A percentile compares a stretch with the other conserved stretches of the same genome.
phyloP scores from a whole-genome alignment of 768 basidiomycete species.

The Cubamyces sp. region DNA sequence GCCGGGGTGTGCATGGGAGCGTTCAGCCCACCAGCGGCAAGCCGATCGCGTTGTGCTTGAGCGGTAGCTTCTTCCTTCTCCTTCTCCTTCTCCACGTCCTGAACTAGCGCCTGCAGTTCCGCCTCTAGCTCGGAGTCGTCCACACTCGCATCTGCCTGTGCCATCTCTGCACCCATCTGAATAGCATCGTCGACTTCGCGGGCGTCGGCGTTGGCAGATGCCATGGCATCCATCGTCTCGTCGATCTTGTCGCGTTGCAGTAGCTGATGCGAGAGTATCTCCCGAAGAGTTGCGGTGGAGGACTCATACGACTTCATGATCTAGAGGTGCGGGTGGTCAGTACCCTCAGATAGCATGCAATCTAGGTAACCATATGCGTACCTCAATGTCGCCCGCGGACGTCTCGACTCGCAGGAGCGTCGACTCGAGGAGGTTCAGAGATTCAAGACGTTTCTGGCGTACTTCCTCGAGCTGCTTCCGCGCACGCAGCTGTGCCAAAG shows the following conservation, averaged over 20 bases:
- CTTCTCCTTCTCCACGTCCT: constrained; percentile 45
- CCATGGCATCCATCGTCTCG: constrained; percentile 85
- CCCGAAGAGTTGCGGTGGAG: constrained; percentile 75
- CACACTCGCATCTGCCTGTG: constrained; percentile 48
- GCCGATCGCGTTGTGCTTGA: constrained; percentile 17
- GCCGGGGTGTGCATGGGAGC: constrained; percentile 15
- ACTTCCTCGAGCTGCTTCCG: constrained; percentile 83
- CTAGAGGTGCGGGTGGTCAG: constrained; percentile 41
- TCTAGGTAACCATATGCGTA: constrained; percentile 38
- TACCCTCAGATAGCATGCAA: not conserved
- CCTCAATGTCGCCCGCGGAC: constrained; percentile 89
- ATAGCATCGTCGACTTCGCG: constrained; percentile 83
- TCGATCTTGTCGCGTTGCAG: constrained; percentile 81
- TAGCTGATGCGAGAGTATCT: constrained; percentile 79
- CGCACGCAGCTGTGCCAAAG: constrained; percentile 76
- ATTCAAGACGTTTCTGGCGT: constrained; percentile 71
- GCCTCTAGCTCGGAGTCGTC: constrained; percentile 63
- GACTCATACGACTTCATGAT: constrained; percentile 87
- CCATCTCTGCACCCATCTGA: constrained; percentile 64
- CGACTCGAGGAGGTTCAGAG: constrained; percentile 72
- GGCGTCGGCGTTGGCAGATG: constrained; percentile 81
- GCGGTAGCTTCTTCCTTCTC: constrained; percentile 29
- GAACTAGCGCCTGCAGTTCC: constrained; percentile 64
- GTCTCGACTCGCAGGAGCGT: constrained; percentile 84
- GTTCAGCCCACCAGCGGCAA: constrained; percentile 12